Evolutionary conservation across 495 filamentous ascomycete species (phyloP).

Genomic region (Tricharina praecox): DNA sequence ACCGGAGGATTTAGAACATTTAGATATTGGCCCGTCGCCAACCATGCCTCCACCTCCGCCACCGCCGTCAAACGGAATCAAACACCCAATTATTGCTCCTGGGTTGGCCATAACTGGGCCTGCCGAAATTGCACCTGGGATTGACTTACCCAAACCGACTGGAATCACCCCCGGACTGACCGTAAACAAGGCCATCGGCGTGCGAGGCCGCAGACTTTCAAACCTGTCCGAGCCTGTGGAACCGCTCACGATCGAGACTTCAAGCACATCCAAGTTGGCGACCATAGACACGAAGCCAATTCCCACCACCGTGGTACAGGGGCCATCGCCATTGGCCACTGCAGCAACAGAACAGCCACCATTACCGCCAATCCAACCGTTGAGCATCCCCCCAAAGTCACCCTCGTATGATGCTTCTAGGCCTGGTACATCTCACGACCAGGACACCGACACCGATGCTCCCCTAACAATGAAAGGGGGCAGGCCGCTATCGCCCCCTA

Average conservation of each 20-base stretch:
- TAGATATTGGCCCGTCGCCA: conserved; percentile 9
- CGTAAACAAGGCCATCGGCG: conserved; percentile 32
- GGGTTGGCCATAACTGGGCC: conserved; percentile 1
- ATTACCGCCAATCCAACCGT: conserved; percentile 23
- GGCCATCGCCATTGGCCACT: conserved; percentile 12
- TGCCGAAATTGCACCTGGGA: too few relatives aligned
- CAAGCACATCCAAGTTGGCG: conserved; percentile 30
- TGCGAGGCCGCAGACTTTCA: conserved; percentile 67
- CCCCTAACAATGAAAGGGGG: conserved; percentile 10
- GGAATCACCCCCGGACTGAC: conserved; percentile 23
- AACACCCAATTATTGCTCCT: too few relatives aligned
- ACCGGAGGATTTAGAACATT: conserved; percentile 16
- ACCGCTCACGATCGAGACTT: conserved; percentile 82
- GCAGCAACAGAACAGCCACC: conserved; percentile 21
- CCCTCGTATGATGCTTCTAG: conserved; percentile 14
- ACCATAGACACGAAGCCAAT: conserved; percentile 24
- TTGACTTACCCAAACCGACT: too few relatives aligned
- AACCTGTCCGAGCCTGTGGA: conserved; percentile 44
- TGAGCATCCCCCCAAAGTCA: conserved; percentile 16
- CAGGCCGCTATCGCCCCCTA: conserved; percentile 21
- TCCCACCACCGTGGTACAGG: conserved; percentile 27
- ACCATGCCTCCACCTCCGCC: conserved; percentile 27
- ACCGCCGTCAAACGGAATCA: conserved; percentile 19
- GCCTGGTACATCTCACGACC: conserved; percentile 16
- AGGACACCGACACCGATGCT: conserved; percentile 2